Base-by-base conservation (phyloP, 495 filamentous ascomycete species). In the Lepidopterella palustris region DNA sequence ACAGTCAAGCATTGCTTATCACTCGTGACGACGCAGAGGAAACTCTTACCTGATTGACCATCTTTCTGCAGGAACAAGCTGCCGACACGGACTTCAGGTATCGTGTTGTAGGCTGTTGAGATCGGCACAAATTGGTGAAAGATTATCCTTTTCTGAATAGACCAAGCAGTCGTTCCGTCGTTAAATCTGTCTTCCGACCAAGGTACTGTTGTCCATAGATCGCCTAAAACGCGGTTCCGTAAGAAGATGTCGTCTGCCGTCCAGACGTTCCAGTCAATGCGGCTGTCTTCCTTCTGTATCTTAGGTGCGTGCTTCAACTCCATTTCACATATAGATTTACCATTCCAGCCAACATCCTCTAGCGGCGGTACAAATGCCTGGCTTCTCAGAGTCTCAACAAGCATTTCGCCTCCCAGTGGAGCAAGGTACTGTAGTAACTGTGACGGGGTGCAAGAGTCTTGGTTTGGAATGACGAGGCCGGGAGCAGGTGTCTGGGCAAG, bases 401-500 rank as follows among this genome's bases (percentile, higher is more conserved):
- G 66, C 60, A 75, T 60, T 25, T 67, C 32, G 1, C 61, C 72
- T 8, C 68, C 72, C 6, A 62, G 11, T 0, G 74, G 71, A 0
- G 80, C 77, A 5, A 87, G 69, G 0, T 68, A 49, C 0, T 69
- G 62, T 15, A 76, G 70, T 15, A 83, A 60, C 8, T 70, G 59
- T 6, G 57, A 55, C 20, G 72, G 72, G 0, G 63, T 71, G 28
- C 39, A 26, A n/a, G n/a, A 20, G 6, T 57, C 69, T 6, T 28
- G 51, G n/a, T 69, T 48, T 5, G 78, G 77, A 52, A 86, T 76
- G 2, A 72, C 64, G 29, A 86, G 66, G 8, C 79, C 80, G 15
- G 82, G 81, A 1, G 61, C 35, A 5, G 77, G 79, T 0, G 83
- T 86, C 72, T 92, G 91, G 6, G 80, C 73, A 13, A 98, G 76